phyloP scores from a whole-genome alignment of 164 flowering plant genomes.

The Brasenia schreberi region DNA sequence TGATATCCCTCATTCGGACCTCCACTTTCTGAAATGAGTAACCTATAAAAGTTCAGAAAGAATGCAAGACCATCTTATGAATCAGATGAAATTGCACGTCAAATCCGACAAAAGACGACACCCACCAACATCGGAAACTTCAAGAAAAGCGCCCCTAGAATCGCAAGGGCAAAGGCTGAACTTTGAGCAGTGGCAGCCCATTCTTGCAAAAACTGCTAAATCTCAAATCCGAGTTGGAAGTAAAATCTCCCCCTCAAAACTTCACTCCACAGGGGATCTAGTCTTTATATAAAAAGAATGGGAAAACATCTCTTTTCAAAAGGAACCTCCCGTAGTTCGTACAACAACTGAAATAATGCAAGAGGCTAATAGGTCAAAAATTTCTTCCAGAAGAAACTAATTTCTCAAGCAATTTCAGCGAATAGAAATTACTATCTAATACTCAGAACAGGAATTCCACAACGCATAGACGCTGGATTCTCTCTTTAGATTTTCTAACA shows the following conservation, averaged over 20 bases:
- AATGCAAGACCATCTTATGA: neutral
- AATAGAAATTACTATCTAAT: neutral
- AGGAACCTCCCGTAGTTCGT: neutral
- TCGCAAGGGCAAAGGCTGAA: slow-evolving; percentile 32
- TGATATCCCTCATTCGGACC: slow-evolving; percentile 36
- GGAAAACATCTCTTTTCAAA: neutral
- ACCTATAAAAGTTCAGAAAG: neutral
- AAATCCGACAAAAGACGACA: neutral
- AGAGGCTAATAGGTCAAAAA: neutral
- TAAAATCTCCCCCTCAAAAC: neutral
- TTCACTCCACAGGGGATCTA: neutral
- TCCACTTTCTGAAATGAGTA: slow-evolving; percentile 32
- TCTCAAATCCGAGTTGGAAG: neutral
- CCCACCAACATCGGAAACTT: slow-evolving; percentile 36
- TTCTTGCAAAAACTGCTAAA: slow-evolving; percentile 5
- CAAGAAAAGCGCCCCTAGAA: slow-evolving; percentile 33
- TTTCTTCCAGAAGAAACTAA: neutral
- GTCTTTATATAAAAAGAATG: neutral
- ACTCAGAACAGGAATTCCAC: neutral
- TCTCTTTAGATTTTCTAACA: neutral
- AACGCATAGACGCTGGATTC: neutral
- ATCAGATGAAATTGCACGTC: neutral
- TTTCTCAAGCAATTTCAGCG: neutral
- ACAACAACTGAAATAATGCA: neutral
- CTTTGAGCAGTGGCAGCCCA: slow-evolving; percentile 62